phyloP scores from a whole-genome alignment of 2,329 filamentous ascomycete species.

The Fusarium coicis region DNA sequence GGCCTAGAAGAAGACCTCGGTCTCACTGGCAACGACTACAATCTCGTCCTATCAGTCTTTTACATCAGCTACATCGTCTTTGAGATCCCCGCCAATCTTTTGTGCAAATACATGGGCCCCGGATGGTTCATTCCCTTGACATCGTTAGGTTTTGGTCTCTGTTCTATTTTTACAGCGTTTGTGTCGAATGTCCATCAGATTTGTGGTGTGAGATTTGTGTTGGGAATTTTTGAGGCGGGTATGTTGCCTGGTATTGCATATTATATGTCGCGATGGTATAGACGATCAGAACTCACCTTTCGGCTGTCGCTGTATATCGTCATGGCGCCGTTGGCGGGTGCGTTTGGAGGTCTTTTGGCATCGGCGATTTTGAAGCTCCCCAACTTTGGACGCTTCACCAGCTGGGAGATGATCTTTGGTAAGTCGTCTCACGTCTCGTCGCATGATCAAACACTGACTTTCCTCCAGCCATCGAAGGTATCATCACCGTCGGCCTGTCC shows the following conservation, averaged over 20 bases:
- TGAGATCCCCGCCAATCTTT: conserved; percentile 70
- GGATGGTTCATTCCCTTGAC: conserved; percentile 71
- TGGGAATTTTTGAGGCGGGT: conserved; percentile 72
- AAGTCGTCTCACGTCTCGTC: rapidly evolving
- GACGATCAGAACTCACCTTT: conserved; percentile 70
- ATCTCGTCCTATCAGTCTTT: conserved; percentile 68
- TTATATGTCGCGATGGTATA: conserved; percentile 72
- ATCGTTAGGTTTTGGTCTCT: conserved; percentile 67
- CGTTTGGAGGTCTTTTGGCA: conserved; percentile 73
- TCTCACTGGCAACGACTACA: conserved; percentile 67
- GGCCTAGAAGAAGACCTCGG: conserved; percentile 32
- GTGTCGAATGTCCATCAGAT: conserved; percentile 60
- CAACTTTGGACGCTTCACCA: conserved; percentile 63
- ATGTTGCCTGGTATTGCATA: conserved; percentile 75
- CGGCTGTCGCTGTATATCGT: conserved; percentile 72
- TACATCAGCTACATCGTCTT: conserved; percentile 74
- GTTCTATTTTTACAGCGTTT: conserved; percentile 70
- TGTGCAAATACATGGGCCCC: conserved; percentile 72
- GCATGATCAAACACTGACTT: rapidly evolving
- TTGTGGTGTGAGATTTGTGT: conserved; percentile 68
- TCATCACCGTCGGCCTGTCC: conserved; percentile 64
- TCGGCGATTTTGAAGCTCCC: conserved; percentile 70
- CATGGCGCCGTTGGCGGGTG: conserved; percentile 72
- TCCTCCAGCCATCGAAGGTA: conserved; percentile 68
- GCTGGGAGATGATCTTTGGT: conserved; percentile 76